Evolutionary conservation across 768 basidiomycete genomes (phyloP).

Genomic region (Gloeostereum incarnatum): DNA sequence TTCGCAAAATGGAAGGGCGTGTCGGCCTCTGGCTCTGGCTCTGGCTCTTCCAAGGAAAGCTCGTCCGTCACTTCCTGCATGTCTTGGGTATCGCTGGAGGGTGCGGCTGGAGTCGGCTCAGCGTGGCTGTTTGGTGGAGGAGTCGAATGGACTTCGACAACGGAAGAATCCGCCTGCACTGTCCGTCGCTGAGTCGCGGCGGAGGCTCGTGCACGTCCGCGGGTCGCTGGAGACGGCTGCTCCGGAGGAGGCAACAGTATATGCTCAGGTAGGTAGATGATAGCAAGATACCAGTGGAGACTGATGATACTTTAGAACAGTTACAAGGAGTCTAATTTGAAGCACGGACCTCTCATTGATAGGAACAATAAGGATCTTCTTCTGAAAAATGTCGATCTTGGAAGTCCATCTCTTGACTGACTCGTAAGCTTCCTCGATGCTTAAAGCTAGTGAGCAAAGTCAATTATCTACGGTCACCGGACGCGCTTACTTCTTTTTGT

Average conservation of each 20-base stretch:
- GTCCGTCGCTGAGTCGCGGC: neutral
- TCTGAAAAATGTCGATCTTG: constrained; percentile 79
- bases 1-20: neutral
- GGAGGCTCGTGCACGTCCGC: neutral
- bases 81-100: neutral
- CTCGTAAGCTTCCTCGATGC: constrained; percentile 59
- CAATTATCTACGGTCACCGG: constrained; percentile 3
- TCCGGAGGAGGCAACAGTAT: constrained; percentile 33
- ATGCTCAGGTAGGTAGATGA: constrained; percentile 79
- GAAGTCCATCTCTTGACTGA: constrained; percentile 93
- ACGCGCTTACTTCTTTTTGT: constrained; percentile 45
- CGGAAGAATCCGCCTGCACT: neutral
- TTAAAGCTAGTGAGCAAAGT: constrained; percentile 15
- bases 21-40: neutral
- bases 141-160: neutral
- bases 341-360: constrained; percentile 87
- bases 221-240: constrained; percentile 8
- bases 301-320: constrained; percentile 28
- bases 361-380: constrained; percentile 90
- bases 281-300: constrained; percentile 94
- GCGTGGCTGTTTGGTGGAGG: neutral
- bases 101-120: neutral
- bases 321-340: neutral
- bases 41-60: constrained; percentile 1
- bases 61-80: neutral